Conservation (phyloP, 371 early-diverging fungal genomes). For the Mycotypha africana region DNA sequence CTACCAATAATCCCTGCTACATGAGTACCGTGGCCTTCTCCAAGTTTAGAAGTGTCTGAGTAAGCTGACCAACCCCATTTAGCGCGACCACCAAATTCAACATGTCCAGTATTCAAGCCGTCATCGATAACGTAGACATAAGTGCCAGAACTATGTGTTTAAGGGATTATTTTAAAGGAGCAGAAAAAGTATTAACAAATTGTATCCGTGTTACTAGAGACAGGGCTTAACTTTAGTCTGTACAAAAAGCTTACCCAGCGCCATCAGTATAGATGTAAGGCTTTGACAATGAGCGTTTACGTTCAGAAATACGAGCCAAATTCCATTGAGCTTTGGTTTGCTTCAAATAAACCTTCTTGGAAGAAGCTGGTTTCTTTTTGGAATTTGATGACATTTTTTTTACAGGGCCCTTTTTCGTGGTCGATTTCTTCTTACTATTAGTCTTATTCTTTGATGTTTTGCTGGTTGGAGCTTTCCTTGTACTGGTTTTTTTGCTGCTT, state of each 20-base stretch:
- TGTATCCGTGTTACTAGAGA: too few species aligned
- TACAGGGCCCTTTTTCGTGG: slow-evolving; percentile 2
- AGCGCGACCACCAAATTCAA: slow-evolving; percentile 61
- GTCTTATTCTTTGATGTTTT: neutral
- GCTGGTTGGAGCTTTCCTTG: neutral
- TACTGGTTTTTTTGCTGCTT: slow-evolving; percentile 7
- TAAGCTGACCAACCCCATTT: slow-evolving; percentile 55
- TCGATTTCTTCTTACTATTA: neutral
- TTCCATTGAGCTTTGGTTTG: slow-evolving; percentile 37
- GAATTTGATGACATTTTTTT: slow-evolving; percentile 6
- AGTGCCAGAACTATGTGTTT: slow-evolving; percentile 23
- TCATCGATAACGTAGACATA: slow-evolving; percentile 56
- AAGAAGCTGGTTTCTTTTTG: slow-evolving; percentile 1
- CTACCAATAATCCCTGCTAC: slow-evolving; percentile 79
- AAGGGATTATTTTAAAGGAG: neutral
- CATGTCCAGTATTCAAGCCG: slow-evolving; percentile 34
- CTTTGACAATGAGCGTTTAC: slow-evolving; percentile 1
- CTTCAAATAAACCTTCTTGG: slow-evolving; percentile 8
- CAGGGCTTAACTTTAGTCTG: too few species aligned
- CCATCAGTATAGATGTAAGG: slow-evolving; percentile 27
- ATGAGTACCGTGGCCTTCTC: slow-evolving; percentile 57
- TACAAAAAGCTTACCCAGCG: slow-evolving; percentile 17
- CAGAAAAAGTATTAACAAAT: too few species aligned
- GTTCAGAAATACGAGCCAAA: slow-evolving; percentile 35
- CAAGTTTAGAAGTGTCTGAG: slow-evolving; percentile 25